phyloP scores from a whole-genome alignment of 2,329 filamentous ascomycete species.

The Ceratocystis smalleyi region DNA sequence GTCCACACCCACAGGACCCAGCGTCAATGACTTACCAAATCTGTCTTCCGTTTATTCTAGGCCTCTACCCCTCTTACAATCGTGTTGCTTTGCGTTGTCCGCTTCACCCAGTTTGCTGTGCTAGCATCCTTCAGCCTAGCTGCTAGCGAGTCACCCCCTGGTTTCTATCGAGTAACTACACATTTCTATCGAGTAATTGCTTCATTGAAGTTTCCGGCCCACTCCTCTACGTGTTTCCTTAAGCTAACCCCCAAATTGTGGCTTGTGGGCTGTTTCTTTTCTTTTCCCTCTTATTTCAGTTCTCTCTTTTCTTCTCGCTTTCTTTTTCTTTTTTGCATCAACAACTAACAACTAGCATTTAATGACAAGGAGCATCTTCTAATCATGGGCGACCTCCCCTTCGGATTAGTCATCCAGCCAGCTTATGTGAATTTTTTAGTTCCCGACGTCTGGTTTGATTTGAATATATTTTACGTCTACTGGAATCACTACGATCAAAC shows the following conservation, averaged over 20 bases:
- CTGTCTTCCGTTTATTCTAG: not conserved
- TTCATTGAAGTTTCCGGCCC: not conserved
- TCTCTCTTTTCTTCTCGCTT: not conserved
- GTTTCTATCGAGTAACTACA: conserved; percentile 3
- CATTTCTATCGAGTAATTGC: conserved; percentile 12
- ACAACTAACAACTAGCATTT: too few relatives aligned
- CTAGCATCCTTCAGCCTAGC: not conserved
- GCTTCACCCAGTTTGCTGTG: too few relatives aligned
- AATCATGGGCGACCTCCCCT: not conserved
- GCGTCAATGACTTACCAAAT: not conserved
- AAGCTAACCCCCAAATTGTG: not conserved
- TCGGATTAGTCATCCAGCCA: not conserved
- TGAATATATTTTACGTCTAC: too few relatives aligned
- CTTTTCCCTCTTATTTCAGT: not conserved
- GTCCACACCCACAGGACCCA: not conserved
- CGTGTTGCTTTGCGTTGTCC: too few relatives aligned
- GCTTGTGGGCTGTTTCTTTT: not conserved
- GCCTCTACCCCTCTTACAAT: not conserved
- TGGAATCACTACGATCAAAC: too few relatives aligned
- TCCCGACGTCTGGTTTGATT: too few relatives aligned
- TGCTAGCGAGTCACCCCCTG: not conserved
- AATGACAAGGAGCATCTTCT: not conserved
- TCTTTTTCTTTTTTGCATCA: not conserved
- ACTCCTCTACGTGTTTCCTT: not conserved
- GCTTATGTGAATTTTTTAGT: not conserved